Conservation (phyloP, 805 yeast genomes). For the Candida silvatica region DNA sequence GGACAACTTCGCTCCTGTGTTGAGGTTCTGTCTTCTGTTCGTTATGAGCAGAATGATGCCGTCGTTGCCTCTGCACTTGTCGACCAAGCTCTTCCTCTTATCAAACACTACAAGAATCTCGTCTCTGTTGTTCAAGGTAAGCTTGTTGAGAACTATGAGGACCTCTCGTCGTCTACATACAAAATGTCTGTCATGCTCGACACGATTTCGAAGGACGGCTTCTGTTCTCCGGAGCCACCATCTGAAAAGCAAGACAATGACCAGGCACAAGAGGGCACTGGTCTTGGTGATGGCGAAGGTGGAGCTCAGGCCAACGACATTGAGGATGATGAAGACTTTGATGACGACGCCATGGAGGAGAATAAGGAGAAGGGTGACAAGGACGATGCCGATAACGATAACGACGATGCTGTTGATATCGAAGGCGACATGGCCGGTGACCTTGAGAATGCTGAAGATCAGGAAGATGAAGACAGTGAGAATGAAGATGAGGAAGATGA, state of each 20-base stretch:
- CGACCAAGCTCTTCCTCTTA: constrained; percentile 52
- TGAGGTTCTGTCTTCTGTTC: constrained; percentile 24
- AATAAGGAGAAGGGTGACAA: constrained; percentile 62
- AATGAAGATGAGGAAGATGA: constrained; percentile 44
- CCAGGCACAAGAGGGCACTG: constrained; percentile 52
- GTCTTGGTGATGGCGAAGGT: constrained; percentile 85
- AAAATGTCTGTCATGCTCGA: constrained; percentile 47
- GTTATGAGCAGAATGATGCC: constrained; percentile 31
- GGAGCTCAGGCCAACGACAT: constrained; percentile 76
- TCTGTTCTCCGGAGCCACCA: constrained; percentile 86
- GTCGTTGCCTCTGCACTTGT: constrained; percentile 36
- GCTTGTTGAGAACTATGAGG: constrained; percentile 38
- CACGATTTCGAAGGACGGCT: constrained; percentile 68
- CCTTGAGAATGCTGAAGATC: constrained; percentile 56
- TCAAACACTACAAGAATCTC: constrained; percentile 51
- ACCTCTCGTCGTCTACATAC: constrained; percentile 53
- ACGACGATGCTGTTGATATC: constrained; percentile 86
- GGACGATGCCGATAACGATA: constrained; percentile 56
- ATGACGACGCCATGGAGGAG: constrained; percentile 64
- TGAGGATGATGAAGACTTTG: constrained; percentile 77
- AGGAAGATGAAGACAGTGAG: constrained; percentile 37
- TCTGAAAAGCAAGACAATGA: constrained; percentile 51
- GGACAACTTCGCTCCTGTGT: constrained; percentile 20
- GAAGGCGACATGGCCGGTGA: constrained; percentile 98
- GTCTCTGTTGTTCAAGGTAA: constrained; percentile 33